These are phyloP conservation scores for Volvariella surrecta DNA, from an alignment of 1,284 basidiomycete genomes.

Conservation along the genomic window DNA sequence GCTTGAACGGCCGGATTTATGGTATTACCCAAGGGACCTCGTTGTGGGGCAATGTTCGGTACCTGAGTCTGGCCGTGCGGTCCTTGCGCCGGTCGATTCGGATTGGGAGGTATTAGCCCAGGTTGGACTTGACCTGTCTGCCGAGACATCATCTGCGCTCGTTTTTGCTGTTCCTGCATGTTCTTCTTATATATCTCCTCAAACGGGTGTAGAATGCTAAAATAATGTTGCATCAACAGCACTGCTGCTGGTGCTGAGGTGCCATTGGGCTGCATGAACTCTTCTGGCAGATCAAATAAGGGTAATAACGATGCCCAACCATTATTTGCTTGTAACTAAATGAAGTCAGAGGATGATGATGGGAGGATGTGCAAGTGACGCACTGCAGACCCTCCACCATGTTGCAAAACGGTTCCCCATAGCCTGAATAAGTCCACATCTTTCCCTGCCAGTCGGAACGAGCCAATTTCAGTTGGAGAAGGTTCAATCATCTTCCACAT, in stretches of 20 bases:
- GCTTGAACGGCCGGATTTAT: slow-evolving; percentile 13
- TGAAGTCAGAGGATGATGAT: slow-evolving; percentile 5
- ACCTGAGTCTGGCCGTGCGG: slow-evolving; percentile 17
- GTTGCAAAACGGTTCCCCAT: slow-evolving; percentile 47
- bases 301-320: slow-evolving; percentile 38
- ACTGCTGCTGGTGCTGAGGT: slow-evolving; percentile 40
- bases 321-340: slow-evolving; percentile 30
- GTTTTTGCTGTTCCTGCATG: slow-evolving; percentile 47
- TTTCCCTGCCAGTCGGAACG: slow-evolving; percentile 63
- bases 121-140: not conserved
- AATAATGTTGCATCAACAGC: slow-evolving; percentile 50
- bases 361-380: slow-evolving; percentile 14
- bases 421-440: slow-evolving; percentile 72
- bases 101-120: slow-evolving; percentile 7
- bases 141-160: slow-evolving; percentile 30
- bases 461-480: slow-evolving; percentile 44
- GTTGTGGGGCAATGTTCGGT: slow-evolving; percentile 13
- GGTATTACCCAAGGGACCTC: slow-evolving; percentile 15
- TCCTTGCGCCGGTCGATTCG: slow-evolving; percentile 18
- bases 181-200: slow-evolving; percentile 61
- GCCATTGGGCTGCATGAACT: slow-evolving; percentile 36
- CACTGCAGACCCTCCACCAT: slow-evolving; percentile 54
- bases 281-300: slow-evolving; percentile 59
- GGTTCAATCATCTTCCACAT: slow-evolving; percentile 57
- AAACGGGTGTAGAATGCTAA: slow-evolving; percentile 52